phyloP scores from a whole-genome alignment of 1,284 basidiomycete species.

The Ustilago nuda region DNA sequence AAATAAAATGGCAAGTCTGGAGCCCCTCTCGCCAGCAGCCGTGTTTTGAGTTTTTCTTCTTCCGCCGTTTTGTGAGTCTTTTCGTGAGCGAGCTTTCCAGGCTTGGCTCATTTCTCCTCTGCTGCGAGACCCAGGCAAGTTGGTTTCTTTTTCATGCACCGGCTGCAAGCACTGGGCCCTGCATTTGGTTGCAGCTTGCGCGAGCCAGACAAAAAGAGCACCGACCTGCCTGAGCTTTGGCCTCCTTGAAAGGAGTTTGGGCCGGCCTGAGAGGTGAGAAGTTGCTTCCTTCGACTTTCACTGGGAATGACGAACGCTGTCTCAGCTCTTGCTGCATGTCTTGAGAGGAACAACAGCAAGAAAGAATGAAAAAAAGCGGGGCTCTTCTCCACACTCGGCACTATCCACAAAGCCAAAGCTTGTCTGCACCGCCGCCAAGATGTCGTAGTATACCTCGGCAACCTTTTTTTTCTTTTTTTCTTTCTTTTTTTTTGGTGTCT shows the following conservation, averaged over 20 bases:
- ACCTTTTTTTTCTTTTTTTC: background rate
- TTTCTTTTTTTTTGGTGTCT: background rate
- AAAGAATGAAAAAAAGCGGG: background rate
- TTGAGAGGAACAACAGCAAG: background rate
- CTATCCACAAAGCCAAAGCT: background rate
- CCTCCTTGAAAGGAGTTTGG: background rate
- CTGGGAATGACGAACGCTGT: background rate
- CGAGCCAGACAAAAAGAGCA: background rate
- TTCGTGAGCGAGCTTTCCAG: too few relatives aligned
- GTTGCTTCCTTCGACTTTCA: background rate
- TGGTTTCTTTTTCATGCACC: conserved; percentile 2
- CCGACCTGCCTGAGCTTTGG: conserved; percentile 1
- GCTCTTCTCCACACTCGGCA: background rate
- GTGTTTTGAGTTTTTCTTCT: background rate
- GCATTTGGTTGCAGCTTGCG: conserved; percentile 5
- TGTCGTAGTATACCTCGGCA: background rate
- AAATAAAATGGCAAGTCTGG: background rate
- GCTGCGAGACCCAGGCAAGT: background rate
- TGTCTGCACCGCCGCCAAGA: background rate
- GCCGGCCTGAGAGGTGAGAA: background rate
- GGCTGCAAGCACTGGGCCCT: background rate
- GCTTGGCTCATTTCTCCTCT: background rate
- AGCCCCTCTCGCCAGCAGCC: background rate
- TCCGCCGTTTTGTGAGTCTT: background rate
- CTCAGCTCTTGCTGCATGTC: conserved; percentile 3